These are phyloP conservation scores for Cucumis cinereus DNA, from an alignment of 306 rosid species.

Conservation along the genomic window DNA sequence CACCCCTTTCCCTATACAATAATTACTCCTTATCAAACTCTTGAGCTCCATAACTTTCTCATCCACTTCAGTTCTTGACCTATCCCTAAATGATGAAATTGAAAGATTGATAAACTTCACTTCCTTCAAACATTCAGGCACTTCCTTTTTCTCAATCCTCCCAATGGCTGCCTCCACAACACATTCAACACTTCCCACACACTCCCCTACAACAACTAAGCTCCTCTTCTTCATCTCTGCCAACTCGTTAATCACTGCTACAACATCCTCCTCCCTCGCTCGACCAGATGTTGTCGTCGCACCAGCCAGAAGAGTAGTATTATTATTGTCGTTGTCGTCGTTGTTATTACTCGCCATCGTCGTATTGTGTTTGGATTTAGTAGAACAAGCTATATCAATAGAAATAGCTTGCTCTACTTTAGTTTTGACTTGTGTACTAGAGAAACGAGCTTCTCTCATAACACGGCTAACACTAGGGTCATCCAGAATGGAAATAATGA, in stretches of 20 bases:
- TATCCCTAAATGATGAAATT: constrained; percentile 32
- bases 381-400: constrained; percentile 18
- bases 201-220: constrained; percentile 82
- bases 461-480: constrained; percentile 97
- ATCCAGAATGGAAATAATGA: constrained; percentile 73
- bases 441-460: constrained; percentile 87
- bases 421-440: constrained; percentile 74
- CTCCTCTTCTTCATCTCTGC: constrained; percentile 35
- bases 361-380: not conserved
- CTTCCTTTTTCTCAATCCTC: constrained; percentile 55
- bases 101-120: constrained; percentile 41
- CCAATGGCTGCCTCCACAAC: constrained; percentile 56
- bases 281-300: constrained; percentile 9
- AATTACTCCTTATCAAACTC: constrained; percentile 14
- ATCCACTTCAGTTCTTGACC: constrained; percentile 58
- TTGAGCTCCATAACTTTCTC: constrained; percentile 54
- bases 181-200: constrained; percentile 37
- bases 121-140: constrained; percentile 43
- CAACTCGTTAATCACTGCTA: constrained; percentile 40
- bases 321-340: not conserved
- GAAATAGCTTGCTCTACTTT: constrained; percentile 83
- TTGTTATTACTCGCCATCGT: too few relatives aligned
- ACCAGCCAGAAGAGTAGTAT: constrained; percentile 4
- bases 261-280: constrained; percentile 44
- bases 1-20: constrained; percentile 35